Conservation (phyloP, 192 early-diverging fungal species). For the Dimargaris verticillata region DNA sequence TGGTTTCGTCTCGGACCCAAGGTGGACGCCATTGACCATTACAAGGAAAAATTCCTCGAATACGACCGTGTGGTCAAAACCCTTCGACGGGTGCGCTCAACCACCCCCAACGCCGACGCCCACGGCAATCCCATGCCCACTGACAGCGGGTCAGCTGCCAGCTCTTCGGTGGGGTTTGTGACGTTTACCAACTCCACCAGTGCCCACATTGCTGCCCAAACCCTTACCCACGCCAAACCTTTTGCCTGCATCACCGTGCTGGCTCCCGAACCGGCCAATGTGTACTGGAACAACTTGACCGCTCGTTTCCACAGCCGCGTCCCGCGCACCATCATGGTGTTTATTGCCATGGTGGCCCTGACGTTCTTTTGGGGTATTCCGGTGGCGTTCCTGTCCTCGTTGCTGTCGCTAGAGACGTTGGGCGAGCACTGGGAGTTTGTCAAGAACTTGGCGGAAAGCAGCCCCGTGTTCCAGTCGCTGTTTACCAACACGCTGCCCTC, state of each 20-base stretch:
- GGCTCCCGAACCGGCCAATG: conserved; percentile 61
- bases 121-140: conserved; percentile 4
- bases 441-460: conserved; percentile 27
- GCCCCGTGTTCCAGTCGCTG: conserved; percentile 34
- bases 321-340: conserved; percentile 32
- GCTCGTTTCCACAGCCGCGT: conserved; percentile 35
- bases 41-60: conserved; percentile 31
- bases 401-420: conserved; percentile 43
- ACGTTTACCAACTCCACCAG: conserved; percentile 55
- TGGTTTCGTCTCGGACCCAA: conserved; percentile 34
- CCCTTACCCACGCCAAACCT: conserved; percentile 43
- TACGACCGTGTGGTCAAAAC: conserved; percentile 33
- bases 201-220: conserved; percentile 51
- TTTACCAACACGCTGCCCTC: conserved; percentile 57
- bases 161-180: conserved; percentile 55
- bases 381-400: conserved; percentile 44
- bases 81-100: conserved; percentile 25
- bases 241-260: conserved; percentile 39
- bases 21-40: conserved; percentile 51
- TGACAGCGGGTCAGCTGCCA: too few relatives aligned
- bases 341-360: conserved; percentile 38
- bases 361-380: conserved; percentile 65
- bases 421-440: conserved; percentile 42
- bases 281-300: conserved; percentile 60
- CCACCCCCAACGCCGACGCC: conserved; percentile 14